Base-by-base conservation (phyloP, 768 basidiomycete genomes). In the Xanthoconium stramineum region DNA sequence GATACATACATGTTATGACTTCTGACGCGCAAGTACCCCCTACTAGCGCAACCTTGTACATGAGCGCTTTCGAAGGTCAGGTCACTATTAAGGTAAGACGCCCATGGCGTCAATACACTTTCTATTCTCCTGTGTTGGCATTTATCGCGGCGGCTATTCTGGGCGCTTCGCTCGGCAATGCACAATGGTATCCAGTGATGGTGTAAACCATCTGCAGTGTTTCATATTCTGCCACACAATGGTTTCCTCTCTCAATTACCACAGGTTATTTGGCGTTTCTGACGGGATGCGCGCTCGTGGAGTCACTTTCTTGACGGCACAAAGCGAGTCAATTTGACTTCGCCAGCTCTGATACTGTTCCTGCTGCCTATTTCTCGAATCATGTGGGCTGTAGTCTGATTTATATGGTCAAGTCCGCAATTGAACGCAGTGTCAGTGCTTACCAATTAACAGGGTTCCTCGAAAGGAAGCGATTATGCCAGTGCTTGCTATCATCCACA, bases 1-100 rank as follows among this genome's bases (percentile, higher is more conserved):
- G 9, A 42, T 47, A 6, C n/a, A 42, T 47, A 6, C n/a, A 39
- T 10, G 46, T 19, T 32, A 24, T 37, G 29, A 15, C 20, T 51
- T 60, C 47, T 60, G 57, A 60, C 56, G n/a, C 3, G 15, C 17
- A 35, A 13, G 19, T 19, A n/a, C 35, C 24, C 29, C 3, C 6
- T 37, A 2, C 45, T 32, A 46, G 44, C 10, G 29, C 13, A 7
- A 9, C 14, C 6, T 2, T 13, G 11, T 8, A 3, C 13, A 4
- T 36, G 10, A n/a, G 33, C 40, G 53, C 40, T 33, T 5, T 6
- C 7, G 33, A 32, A 5, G 6, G 13, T 43, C 19, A 35, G 2
- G 1, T 35, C 6, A n/a, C 1, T 53, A 24, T 43, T 20, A 38
- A 20, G n/a, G 14, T 12, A 15, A 47, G 38, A 19, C 28, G 32